Percentiles rank a stretch among this genome's conserved stretches.
Conservation (phyloP, 371 early-diverging fungal genomes). For the Mucor plumbeus region DNA sequence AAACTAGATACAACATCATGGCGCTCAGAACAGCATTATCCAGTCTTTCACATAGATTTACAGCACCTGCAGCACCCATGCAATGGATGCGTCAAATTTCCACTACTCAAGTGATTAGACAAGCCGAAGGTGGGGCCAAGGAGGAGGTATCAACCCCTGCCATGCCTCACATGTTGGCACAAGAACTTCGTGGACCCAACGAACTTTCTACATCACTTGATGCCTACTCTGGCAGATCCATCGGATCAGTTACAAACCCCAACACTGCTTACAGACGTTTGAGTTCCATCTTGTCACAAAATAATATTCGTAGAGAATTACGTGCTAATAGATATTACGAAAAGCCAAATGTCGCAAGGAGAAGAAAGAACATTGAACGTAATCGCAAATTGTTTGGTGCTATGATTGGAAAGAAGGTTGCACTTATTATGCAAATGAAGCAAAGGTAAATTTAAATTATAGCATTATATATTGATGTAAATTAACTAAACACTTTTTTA, state of each 20-base stretch:
- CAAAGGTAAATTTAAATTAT: slow-evolving; percentile 44
- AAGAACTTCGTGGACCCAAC: slow-evolving; percentile 26
- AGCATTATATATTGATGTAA: background rate
- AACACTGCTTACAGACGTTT: slow-evolving; percentile 51
- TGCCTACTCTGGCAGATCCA: slow-evolving; percentile 53
- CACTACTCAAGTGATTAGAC: slow-evolving; percentile 13
- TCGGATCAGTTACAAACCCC: slow-evolving; percentile 47
- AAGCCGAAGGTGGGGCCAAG: slow-evolving; percentile 14
- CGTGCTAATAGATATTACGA: slow-evolving; percentile 56
- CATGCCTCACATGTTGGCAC: slow-evolving; percentile 31
- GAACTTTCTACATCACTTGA: slow-evolving; percentile 41
- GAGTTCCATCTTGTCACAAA: slow-evolving; percentile 46
- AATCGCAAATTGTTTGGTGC: slow-evolving; percentile 58
- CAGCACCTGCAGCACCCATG: slow-evolving; percentile 17
- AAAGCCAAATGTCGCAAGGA: slow-evolving; percentile 60
- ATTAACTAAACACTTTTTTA: background rate
- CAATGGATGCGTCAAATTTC: slow-evolving; percentile 34
- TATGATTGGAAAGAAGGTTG: slow-evolving; percentile 61
- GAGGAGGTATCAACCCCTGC: slow-evolving; percentile 15
- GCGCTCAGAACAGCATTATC: slow-evolving; percentile 11
- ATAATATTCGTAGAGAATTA: slow-evolving; percentile 54
- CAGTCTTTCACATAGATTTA: slow-evolving; percentile 18
- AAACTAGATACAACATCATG: slow-evolving; percentile 9
- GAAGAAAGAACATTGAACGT: slow-evolving; percentile 54
- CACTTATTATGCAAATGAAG: slow-evolving; percentile 68